A percentile compares a stretch with the other conserved stretches of the same genome.
phyloP scores from a whole-genome alignment of 306 rosid species.

The Quercus alba region DNA sequence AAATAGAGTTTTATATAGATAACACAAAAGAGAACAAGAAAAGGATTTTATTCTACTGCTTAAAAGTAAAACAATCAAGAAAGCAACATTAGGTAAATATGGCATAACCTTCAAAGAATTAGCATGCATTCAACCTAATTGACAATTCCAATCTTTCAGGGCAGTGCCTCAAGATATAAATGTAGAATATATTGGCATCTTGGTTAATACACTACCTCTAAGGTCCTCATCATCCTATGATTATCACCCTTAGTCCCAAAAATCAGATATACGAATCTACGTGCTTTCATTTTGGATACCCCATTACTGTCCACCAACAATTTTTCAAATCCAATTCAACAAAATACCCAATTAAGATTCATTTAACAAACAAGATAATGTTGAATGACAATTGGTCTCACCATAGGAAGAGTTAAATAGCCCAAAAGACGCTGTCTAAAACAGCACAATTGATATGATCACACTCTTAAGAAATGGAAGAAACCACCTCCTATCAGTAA shows the following conservation, averaged over 20 bases:
- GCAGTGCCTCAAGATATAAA: slow-evolving; percentile 97
- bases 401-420: slow-evolving; percentile 39
- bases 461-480: slow-evolving; percentile 82
- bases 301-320: slow-evolving; percentile 11
- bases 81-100: background rate
- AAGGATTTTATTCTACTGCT: too few relatives aligned
- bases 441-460: slow-evolving; percentile 53
- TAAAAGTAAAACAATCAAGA: background rate
- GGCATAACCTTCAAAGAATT: too few relatives aligned
- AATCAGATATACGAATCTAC: slow-evolving; percentile 87
- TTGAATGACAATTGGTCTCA: slow-evolving; percentile 64
- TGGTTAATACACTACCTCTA: slow-evolving; percentile 87
- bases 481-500: slow-evolving; percentile 81
- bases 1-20: too few relatives aligned
- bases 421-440: slow-evolving; percentile 59
- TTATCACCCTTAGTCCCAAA: slow-evolving; percentile 97
- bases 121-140: too few relatives aligned
- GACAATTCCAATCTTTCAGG: slow-evolving; percentile 88
- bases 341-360: slow-evolving; percentile 55
- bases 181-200: slow-evolving; percentile 86
- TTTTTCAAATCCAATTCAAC: slow-evolving; percentile 56
- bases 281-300: slow-evolving; percentile 35
- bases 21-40: too few relatives aligned
- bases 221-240: slow-evolving; percentile 88
- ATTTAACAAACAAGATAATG: slow-evolving; percentile 39